A percentile compares a stretch with the other conserved stretches of the same genome.
Evolutionary conservation across 2,329 filamentous ascomycete species (phyloP).

Genomic region (Cladosporium halotolerans): DNA sequence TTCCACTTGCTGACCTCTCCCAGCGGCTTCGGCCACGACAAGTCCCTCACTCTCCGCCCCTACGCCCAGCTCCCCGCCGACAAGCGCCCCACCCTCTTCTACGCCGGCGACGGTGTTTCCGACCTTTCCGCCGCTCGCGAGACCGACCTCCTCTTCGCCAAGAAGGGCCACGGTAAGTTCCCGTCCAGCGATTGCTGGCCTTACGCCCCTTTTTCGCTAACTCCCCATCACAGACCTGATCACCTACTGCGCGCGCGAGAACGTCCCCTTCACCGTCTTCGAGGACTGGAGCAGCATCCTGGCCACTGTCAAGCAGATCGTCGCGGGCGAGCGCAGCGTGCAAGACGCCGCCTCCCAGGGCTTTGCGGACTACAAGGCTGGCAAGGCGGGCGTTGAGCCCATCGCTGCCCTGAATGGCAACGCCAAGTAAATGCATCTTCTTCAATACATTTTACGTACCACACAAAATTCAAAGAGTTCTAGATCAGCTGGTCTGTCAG

Average conservation of each 20-base stretch:
- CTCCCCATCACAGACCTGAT: constrained; percentile 61
- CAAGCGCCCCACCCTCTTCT: constrained; percentile 77
- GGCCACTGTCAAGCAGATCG: constrained; percentile 67
- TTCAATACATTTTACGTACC: not conserved
- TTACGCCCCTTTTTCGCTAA: not conserved
- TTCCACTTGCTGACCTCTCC: not conserved
- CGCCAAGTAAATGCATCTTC: not conserved
- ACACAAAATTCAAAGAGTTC: no score
- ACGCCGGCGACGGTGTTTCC: constrained; percentile 90
- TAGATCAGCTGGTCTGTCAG: no score
- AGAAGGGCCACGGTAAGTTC: constrained; percentile 72
- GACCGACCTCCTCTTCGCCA: constrained; percentile 89
- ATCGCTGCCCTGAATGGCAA: not conserved
- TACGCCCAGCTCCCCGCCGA: constrained; percentile 67
- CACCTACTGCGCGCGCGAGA: constrained; percentile 74
- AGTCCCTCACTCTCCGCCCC: constrained; percentile 82
- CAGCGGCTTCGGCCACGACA: constrained; percentile 91
- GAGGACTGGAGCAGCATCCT: constrained; percentile 77
- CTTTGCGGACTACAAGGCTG: constrained; percentile 41
- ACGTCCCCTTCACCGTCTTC: constrained; percentile 83
- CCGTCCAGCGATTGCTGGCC: not conserved
- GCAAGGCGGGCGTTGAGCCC: constrained; percentile 32
- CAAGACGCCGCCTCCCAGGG: constrained; percentile 60
- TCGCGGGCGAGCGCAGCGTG: constrained; percentile 63
- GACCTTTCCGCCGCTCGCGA: constrained; percentile 88